phyloP scores from a whole-genome alignment of 768 basidiomycete species.

The Trametes coccinea region DNA sequence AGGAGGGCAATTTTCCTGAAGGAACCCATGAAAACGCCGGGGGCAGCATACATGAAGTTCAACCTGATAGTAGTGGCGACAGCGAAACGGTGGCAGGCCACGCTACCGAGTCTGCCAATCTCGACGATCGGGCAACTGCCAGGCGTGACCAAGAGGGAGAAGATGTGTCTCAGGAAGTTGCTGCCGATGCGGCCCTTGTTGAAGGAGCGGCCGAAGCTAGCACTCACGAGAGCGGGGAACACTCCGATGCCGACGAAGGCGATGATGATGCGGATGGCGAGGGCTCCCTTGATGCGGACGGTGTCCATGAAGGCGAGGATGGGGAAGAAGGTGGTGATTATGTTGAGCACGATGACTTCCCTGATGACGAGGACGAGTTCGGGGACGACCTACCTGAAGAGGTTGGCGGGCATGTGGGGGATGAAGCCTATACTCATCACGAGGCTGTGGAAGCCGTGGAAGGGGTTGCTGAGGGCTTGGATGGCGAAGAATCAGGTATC shows the following conservation, averaged over 20 bases:
- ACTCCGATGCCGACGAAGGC: conserved; percentile 8
- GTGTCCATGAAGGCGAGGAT: conserved; percentile 31
- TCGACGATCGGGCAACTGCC: too few species aligned
- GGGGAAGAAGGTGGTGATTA: conserved; percentile 38
- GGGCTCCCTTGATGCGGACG: conserved; percentile 32
- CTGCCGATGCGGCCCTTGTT: too few species aligned
- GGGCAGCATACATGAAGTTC: too few species aligned
- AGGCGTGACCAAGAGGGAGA: too few species aligned
- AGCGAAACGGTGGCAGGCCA: too few species aligned
- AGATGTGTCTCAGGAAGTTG: too few species aligned
- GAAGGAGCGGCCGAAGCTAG: too few species aligned
- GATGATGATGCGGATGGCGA: conserved; percentile 1
- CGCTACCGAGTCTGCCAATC: too few species aligned
- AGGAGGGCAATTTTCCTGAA: too few species aligned
- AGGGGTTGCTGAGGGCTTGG: too few species aligned
- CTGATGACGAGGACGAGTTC: conserved; percentile 39
- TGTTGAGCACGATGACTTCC: conserved; percentile 32
- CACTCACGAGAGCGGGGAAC: conserved; percentile 6
- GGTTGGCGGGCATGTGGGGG: conserved; percentile 40
- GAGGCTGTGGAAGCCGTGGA: neutral
- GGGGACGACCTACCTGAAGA: conserved; percentile 38
- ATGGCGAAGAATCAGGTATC: neutral
- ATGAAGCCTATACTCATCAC: conserved; percentile 45
- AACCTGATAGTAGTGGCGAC: too few species aligned
- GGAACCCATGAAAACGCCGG: too few species aligned